These are phyloP conservation scores for Papiliotrema fonsecae DNA, from an alignment of 1,284 basidiomycete species.

Conservation along the genomic window DNA sequence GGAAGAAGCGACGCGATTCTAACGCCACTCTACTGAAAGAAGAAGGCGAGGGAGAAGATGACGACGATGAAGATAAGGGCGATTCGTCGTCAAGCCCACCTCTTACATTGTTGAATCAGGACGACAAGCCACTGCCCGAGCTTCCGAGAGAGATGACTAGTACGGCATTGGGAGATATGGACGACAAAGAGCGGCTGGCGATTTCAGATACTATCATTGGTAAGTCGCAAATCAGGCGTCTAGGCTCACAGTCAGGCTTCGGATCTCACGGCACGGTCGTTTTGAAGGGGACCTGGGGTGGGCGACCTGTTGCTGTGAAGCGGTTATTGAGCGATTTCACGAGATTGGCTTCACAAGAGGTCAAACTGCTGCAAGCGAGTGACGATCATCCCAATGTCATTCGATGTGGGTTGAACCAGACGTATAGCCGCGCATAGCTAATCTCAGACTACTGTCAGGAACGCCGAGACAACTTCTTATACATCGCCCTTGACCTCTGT, in stretches of 20 bases:
- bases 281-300: conserved; percentile 87
- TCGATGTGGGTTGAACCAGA: conserved; percentile 53
- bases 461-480: conserved; percentile 84
- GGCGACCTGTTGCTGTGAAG: conserved; percentile 93
- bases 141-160: conserved; percentile 36
- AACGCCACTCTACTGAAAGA: neutral
- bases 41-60: conserved; percentile 51
- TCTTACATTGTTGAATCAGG: conserved; percentile 6
- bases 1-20: conserved; percentile 35
- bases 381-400: conserved; percentile 99
- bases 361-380: conserved; percentile 87
- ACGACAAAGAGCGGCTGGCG: conserved; percentile 50
- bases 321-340: conserved; percentile 93
- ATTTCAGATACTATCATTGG: conserved; percentile 77
- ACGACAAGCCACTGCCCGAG: conserved; percentile 39
- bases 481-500: conserved; percentile 95
- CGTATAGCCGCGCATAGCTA: conserved; percentile 1
- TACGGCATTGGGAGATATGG: conserved; percentile 19
- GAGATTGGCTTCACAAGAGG: conserved; percentile 88
- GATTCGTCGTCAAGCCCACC: conserved; percentile 5
- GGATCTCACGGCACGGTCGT: conserved; percentile 97
- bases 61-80: conserved; percentile 46
- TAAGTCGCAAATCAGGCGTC: conserved; percentile 42
- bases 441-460: conserved; percentile 84
- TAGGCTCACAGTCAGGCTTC: conserved; percentile 58